These are phyloP conservation scores for Rosa persica DNA, from an alignment of 306 rosid genomes.

Conservation along the genomic window DNA sequence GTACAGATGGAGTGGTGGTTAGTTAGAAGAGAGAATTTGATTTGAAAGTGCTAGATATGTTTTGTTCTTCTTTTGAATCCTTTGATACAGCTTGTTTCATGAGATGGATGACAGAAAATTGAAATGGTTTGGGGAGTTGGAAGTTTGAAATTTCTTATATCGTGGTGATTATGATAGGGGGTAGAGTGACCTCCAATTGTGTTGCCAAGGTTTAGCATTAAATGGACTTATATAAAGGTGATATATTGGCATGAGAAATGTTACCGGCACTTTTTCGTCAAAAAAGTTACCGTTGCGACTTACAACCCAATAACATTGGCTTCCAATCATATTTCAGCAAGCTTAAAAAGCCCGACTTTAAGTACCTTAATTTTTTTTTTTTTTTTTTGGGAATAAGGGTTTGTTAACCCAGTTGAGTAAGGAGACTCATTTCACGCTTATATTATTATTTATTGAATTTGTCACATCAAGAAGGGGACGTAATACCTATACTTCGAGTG, in stretches of 20 bases:
- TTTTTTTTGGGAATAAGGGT: too few species aligned
- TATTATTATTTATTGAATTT: too few species aligned
- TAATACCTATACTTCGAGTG: too few species aligned
- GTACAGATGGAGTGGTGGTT: constrained; percentile 48
- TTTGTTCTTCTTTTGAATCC: constrained; percentile 10
- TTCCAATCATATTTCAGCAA: too few species aligned
- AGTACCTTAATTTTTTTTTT: too few species aligned
- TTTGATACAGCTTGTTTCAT: constrained; percentile 36
- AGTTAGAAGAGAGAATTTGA: constrained; percentile 20
- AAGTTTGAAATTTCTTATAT: not conserved
- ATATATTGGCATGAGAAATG: not conserved
- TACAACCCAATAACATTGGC: too few species aligned
- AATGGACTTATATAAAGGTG: not conserved
- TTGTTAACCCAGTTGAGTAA: too few species aligned
- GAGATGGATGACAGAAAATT: constrained; percentile 33
- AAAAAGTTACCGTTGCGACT: not conserved
- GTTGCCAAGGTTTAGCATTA: not conserved
- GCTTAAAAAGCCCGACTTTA: too few species aligned
- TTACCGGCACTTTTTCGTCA: too few species aligned
- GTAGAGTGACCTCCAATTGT: not conserved
- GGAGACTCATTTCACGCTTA: too few species aligned
- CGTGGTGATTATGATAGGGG: not conserved
- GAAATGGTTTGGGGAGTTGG: not conserved
- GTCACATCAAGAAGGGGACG: too few species aligned
- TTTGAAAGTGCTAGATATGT: constrained; percentile 15